phyloP scores from a whole-genome alignment of 2,329 filamentous ascomycete genomes.

The Didymella glomerata region DNA sequence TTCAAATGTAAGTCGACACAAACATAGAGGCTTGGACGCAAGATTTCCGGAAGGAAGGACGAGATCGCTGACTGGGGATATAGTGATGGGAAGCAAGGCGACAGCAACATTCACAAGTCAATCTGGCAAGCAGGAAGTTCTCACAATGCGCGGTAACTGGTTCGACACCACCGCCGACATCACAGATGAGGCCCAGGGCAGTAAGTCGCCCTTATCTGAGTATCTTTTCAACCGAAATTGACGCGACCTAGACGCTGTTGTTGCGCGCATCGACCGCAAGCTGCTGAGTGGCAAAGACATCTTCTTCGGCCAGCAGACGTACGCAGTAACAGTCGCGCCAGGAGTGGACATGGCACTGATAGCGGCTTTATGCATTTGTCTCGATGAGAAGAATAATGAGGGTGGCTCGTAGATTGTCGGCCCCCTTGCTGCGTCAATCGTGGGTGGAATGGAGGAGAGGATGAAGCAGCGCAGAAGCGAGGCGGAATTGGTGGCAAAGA shows the following conservation, averaged over 20 bases:
- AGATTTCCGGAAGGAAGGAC: background rate
- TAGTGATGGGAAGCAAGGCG: conserved; percentile 63
- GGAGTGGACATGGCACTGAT: conserved; percentile 72
- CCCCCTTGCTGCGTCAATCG: background rate
- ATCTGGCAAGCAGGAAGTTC: conserved; percentile 35
- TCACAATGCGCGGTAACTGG: conserved; percentile 68
- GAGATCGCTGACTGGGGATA: background rate
- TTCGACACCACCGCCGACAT: conserved; percentile 67
- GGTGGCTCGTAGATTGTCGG: conserved; percentile 1
- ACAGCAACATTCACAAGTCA: conserved; percentile 61
- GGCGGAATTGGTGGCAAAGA: too few relatives aligned
- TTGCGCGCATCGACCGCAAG: conserved; percentile 68
- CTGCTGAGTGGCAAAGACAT: conserved; percentile 66
- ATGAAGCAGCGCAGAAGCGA: background rate
- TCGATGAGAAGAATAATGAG: conserved; percentile 64
- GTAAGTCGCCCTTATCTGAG: conserved; percentile 20
- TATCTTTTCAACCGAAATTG: background rate
- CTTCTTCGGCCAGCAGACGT: conserved; percentile 70
- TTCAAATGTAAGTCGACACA: conserved; percentile 58
- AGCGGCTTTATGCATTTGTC: conserved; percentile 71
- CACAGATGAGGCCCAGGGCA: conserved; percentile 55
- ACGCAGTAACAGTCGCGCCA: conserved; percentile 69
- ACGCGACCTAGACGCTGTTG: conserved; percentile 50
- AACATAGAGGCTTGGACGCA: background rate
- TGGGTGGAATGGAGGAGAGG: too few relatives aligned